phyloP scores from a whole-genome alignment of 2,329 filamentous ascomycete species.

The Aureobasidium sp. region DNA sequence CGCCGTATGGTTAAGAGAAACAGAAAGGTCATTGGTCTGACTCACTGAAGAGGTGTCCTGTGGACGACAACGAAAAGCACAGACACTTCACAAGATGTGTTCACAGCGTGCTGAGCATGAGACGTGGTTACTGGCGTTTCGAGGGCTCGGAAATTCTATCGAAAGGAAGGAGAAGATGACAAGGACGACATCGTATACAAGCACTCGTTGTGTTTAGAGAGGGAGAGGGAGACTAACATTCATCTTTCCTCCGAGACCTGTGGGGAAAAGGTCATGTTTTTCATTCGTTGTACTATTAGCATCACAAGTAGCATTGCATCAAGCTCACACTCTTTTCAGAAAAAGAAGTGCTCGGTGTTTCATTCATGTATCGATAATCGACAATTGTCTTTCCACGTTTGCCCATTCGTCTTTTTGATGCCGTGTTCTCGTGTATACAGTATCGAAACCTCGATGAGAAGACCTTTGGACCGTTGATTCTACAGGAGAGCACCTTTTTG shows the following conservation, averaged over 20 bases:
- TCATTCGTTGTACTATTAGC: neutral
- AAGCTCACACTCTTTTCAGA: neutral
- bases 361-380: neutral
- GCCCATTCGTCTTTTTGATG: too few species aligned
- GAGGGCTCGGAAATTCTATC: neutral
- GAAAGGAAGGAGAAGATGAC: neutral
- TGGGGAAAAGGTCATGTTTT: neutral
- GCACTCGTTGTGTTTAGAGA: neutral
- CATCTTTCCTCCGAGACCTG: neutral
- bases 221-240: neutral
- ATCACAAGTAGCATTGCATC: neutral
- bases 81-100: too few species aligned
- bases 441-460: too few species aligned
- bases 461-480: too few species aligned
- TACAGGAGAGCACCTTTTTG: too few species aligned
- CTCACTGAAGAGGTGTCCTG: neutral
- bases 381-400: too few species aligned
- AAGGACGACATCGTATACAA: neutral
- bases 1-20: constrained; percentile 29
- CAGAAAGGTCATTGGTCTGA: constrained; percentile 23
- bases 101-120: too few species aligned
- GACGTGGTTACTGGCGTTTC: neutral
- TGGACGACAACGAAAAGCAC: neutral
- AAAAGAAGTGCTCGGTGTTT: neutral
- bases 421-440: too few species aligned